Conservation (phyloP, 306 rosid species). For the Pachyrhizus erosus region DNA sequence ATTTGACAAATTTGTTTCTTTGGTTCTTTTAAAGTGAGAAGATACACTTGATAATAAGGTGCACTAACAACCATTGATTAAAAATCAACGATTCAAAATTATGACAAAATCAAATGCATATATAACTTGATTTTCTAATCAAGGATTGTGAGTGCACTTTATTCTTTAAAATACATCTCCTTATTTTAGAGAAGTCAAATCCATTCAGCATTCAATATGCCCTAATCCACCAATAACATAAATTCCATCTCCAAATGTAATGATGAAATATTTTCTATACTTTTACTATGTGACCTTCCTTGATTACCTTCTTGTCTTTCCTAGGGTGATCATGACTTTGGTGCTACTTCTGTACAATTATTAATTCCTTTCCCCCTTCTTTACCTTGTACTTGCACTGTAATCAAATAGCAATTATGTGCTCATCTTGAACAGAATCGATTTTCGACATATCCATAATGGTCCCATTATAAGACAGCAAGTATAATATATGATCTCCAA, state of each 20-base stretch:
- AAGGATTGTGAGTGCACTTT: neutral
- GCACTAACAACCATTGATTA: neutral
- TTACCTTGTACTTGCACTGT: constrained; percentile 29
- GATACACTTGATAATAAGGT: neutral
- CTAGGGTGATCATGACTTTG: constrained; percentile 33
- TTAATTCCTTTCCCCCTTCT: constrained; percentile 2
- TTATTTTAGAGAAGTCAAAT: neutral
- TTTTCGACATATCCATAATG: constrained; percentile 26
- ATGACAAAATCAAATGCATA: neutral
- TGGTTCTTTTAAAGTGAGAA: neutral
- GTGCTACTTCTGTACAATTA: constrained; percentile 8
- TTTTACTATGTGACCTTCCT: neutral
- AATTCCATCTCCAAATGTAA: constrained; percentile 23
- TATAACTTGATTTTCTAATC: neutral
- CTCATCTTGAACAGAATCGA: constrained; percentile 30
- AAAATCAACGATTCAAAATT: neutral
- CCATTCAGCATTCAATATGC: constrained; percentile 26
- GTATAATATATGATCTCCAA: constrained; percentile 39
- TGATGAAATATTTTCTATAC: constrained; percentile 1
- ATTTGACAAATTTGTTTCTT: neutral
- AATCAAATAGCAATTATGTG: constrained; percentile 15
- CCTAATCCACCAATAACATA: constrained; percentile 21
- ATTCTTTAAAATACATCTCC: neutral
- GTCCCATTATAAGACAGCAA: constrained; percentile 40
- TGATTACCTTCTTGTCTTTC: constrained; percentile 6